A percentile compares a stretch with the other conserved stretches of the same genome.
Evolutionary conservation across 352 stramenopile species (phyloP).

Genomic region (Pythium grandisporangium): DNA sequence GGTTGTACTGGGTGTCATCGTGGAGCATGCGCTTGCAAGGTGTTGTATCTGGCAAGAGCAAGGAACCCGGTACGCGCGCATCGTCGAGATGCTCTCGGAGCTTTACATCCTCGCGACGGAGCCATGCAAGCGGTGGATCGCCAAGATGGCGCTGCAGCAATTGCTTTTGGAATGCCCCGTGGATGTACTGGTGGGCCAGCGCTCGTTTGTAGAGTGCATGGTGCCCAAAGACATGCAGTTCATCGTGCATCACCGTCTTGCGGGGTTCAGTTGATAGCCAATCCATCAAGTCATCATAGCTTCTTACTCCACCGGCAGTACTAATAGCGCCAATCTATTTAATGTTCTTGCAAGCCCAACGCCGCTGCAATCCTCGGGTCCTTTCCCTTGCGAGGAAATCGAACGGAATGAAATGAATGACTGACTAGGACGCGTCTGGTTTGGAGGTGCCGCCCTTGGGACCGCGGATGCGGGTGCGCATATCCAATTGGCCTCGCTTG

Average conservation of each 20-base stretch:
- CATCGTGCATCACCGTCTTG: no score
- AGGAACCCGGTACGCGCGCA: slow-evolving; percentile 10
- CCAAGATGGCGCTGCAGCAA: slow-evolving; percentile 24
- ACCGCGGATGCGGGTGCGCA: slow-evolving; percentile 72
- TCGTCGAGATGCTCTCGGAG: slow-evolving; percentile 16
- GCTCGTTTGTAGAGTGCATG: no score
- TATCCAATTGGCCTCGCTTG: slow-evolving; percentile 76
- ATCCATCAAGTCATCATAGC: no score
- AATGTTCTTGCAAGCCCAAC: no score
- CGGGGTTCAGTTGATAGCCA: no score
- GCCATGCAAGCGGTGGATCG: slow-evolving; percentile 15
- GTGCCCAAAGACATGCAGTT: no score
- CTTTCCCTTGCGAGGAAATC: no score
- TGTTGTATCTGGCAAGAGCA: slow-evolving; percentile 13
- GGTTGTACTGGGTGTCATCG: slow-evolving; percentile 13
- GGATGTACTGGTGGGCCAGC: slow-evolving; percentile 12
- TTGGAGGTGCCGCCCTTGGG: slow-evolving; percentile 67
- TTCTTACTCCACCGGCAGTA: no score
- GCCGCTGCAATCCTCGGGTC: no score
- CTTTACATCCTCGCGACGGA: slow-evolving; percentile 13
- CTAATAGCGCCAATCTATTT: no score
- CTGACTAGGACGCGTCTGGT: no score
- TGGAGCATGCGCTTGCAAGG: slow-evolving; percentile 7
- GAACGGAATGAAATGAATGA: no score
- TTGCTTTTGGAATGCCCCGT: slow-evolving; percentile 35